Base-by-base conservation (phyloP, 495 filamentous ascomycete species). In the Aspergillus coremiiformis region DNA sequence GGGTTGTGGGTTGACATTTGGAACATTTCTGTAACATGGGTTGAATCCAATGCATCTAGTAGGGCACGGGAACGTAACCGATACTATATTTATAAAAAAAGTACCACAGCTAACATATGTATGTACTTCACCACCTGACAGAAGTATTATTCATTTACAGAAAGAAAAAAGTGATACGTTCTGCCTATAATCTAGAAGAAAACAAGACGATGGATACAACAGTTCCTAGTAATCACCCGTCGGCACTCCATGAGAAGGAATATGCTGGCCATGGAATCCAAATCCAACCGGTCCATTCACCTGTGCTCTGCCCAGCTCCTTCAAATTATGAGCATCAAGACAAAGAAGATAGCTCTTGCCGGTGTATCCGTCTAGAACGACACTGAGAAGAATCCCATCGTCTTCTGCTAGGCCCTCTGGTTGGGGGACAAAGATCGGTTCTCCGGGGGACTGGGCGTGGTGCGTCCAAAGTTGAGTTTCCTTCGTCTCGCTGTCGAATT, bases 181-280 rank as follows among this genome's bases (percentile, higher is more conserved):
- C n/a, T n/a, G n/a, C n/a, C n/a, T n/a, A n/a, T n/a, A n/a, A n/a
- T n/a, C n/a, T n/a, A n/a, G n/a, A n/a, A n/a, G n/a, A n/a, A n/a
- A 41, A 11, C 12, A 26, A 27, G 20, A 5, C n/a, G 22, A 26
- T n/a, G 1, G 39, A 7, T 12, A 19, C 0, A 20, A 23, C 42
- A 20, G 29, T 17, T 20, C 0, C 49, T 57, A 69, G 33, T 66
- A 70, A 49, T 70, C 67, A 20, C 67, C 67, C 32, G 67, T 69
- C 5, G 64, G 59, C 30, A 63, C 35, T 8, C 64, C 66, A 14
- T 46, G 14, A 15, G 22, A 44, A 3, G 66, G 59, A 47, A 80
- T 69, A 70, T 87, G 81, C 30, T 71, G 64, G 1, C 87, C 88
- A 69, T 91, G 88, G 58, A 93, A 88, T 1, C 86, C 84, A 56